Base-by-base conservation (phyloP, 2,329 filamentous ascomycete species). In the Biscogniauxia marginata region DNA sequence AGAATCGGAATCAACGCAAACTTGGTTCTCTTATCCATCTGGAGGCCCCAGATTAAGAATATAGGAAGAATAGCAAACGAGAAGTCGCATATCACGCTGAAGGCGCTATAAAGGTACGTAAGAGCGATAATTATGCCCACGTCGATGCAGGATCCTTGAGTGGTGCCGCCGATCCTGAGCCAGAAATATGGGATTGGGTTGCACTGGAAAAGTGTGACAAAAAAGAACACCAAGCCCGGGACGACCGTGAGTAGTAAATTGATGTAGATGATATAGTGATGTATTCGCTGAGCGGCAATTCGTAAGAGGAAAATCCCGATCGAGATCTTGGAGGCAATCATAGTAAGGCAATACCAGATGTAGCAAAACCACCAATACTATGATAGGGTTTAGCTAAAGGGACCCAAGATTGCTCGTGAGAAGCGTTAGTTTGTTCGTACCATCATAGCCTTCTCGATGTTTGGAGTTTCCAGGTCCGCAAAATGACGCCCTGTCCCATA, bases 11-110 rank as follows among this genome's bases (percentile, higher is more conserved):
- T 75, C 23, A 82, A 70, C 1, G 78, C 71, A 7, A 70, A 43
- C 64, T 82, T 83, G 0, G 76, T 77, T 50, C 70, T 72, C 2
- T 54, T 53, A 25, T 75, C 76, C 77, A 83, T 81, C 50, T 80
- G 72, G 13, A 82, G 63, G 25, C 73, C 70, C 71, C 73, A 76
- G 3, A 83, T 73, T 5, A 84, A 70, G 53, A 77, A 76, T 16
- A 78, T 70, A 4, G 77, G 77, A 20, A 79, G 58, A 48, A 84
- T 73, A n/a, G 77, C 74, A 13, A 84, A 67, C 2, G 77, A 79
- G 48, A 82, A 78, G 65, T 84, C 82, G 53, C 79, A 78, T 16
- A 75, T 67, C 43, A 74, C 70, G 19, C 76, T 74, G 18, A 76
- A 74, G 4, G 71, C 70, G 60, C 73, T 76, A 61, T 79, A 76